Base-by-base conservation (phyloP, 768 basidiomycete genomes). In the Mrakia gelida region DNA sequence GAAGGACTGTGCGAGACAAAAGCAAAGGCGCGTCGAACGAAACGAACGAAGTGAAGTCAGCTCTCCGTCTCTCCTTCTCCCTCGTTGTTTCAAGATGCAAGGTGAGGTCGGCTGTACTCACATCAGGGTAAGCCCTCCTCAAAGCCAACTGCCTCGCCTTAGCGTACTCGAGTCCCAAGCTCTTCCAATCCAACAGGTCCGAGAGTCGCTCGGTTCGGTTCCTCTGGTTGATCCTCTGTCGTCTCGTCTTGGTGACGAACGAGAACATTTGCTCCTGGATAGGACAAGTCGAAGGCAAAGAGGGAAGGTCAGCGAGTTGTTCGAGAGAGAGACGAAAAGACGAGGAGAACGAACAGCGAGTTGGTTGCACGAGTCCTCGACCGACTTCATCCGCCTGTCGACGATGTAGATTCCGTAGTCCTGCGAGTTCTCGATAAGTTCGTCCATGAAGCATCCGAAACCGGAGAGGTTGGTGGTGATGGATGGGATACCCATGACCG, bases 401-500 rank as follows among this genome's bases (percentile, higher is more conserved):
- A 98, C 91, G 83, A 98, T 98, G 85, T 97, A 98, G 86, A 93
- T 94, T 0, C 95, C 95, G 84, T 98, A 95, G 75, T 96, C 95
- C 84, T 86, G 75, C n/a, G 77, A 94, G 21, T 90, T 89, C 80
- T 99, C 96, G 81, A 99, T 95, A 34, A 98, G 87, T 83, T 99
- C 97, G 84, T 96, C 94, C 93, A 98, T 95, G 87, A 97, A 98
- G 76, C 85, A 86, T 70, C 97, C 97, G 80, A 98, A 98, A 56
- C 97, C 97, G 26, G 95, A 97, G 43, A 99, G 87, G 86, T 99
- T 99, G 73, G 97, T 99, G 21, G 97, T 98, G 73, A 98, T 90
- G 49, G 92, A 93, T 0, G 97, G 97, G 71, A 99, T 94, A 79
- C 97, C 97, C 97, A 99, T 99, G 54, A 99, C 97, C n/a, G 97